A percentile compares a stretch with the other conserved stretches of the same genome.
Evolutionary conservation across 2,329 filamentous ascomycete genomes (phyloP).

Genomic region (Fusarium equiseti): DNA sequence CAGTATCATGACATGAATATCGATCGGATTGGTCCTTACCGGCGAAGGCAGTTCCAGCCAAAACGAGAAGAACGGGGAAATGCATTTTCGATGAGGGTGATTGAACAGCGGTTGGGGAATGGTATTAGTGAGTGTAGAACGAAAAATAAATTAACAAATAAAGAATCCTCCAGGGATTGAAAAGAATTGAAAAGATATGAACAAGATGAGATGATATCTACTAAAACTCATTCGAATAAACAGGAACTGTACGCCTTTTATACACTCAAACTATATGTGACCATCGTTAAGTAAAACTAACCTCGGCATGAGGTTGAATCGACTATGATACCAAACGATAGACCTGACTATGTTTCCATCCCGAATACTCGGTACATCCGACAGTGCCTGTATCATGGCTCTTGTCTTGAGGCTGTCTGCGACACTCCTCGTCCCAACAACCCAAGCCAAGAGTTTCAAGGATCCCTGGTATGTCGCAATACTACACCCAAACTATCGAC

Average conservation of each 20-base stretch:
- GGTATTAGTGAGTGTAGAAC: background rate
- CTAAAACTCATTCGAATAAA: background rate
- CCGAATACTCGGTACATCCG: conserved; percentile 7
- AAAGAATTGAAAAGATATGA: conserved; percentile 18
- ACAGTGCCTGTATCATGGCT: conserved; percentile 33
- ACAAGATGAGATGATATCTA: conserved; percentile 8
- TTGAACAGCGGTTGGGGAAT: background rate
- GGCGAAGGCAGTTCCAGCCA: conserved; percentile 36
- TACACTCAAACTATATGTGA: conserved; percentile 20
- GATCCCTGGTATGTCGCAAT: conserved; percentile 28
- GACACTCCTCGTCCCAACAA: conserved; percentile 33
- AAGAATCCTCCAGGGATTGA: conserved; percentile 17
- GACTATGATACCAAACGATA: conserved; percentile 10
- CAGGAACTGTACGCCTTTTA: conserved; percentile 22
- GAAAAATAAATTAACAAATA: background rate
- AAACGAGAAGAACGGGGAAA: conserved; percentile 27
- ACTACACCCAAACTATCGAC: conserved; percentile 4
- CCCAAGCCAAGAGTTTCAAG: conserved; percentile 32
- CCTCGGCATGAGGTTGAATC: conserved; percentile 12
- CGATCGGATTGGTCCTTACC: conserved; percentile 21
- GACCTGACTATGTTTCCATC: background rate
- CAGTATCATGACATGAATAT: background rate
- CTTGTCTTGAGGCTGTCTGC: conserved; percentile 27
- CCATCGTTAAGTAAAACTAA: conserved; percentile 15
- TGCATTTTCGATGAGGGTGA: conserved; percentile 37